Percentiles rank a stretch among this genome's conserved stretches.
Conservation (phyloP, 495 filamentous ascomycete genomes). For the Podospora tetraspora region DNA sequence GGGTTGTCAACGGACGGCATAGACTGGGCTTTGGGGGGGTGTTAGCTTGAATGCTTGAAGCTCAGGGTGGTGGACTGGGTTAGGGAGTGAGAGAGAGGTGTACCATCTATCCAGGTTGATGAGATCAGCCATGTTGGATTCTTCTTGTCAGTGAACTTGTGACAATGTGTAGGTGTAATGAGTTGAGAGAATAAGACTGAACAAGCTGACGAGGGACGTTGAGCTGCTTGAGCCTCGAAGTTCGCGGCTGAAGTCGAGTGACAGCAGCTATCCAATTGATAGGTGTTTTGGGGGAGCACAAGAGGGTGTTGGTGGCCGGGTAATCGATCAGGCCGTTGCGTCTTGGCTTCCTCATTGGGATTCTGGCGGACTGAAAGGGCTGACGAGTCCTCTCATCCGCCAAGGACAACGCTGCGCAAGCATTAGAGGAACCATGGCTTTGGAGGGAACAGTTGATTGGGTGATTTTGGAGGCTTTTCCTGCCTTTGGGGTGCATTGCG, state of each 20-base stretch:
- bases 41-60: slow-evolving; percentile 7
- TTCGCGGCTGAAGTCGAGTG: background rate
- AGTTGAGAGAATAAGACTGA: background rate
- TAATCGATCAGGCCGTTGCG: background rate
- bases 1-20: slow-evolving; percentile 32
- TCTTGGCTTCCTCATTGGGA: background rate
- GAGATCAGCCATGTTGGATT: slow-evolving; percentile 8
- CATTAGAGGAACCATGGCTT: background rate
- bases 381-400: background rate
- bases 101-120: slow-evolving; percentile 28
- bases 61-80: no score
- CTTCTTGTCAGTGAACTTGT: background rate
- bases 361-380: background rate
- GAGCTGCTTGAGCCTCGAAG: background rate
- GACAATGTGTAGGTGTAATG: background rate
- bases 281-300: background rate
- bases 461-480: background rate
- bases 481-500: background rate
- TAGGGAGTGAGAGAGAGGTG: background rate
- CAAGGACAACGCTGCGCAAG: background rate
- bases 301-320: background rate
- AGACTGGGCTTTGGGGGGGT: slow-evolving; percentile 32
- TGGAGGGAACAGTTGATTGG: background rate
- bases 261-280: background rate
- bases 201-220: background rate